phyloP scores from a whole-genome alignment of 352 stramenopile genomes.

The Aphanomyces astaci region DNA sequence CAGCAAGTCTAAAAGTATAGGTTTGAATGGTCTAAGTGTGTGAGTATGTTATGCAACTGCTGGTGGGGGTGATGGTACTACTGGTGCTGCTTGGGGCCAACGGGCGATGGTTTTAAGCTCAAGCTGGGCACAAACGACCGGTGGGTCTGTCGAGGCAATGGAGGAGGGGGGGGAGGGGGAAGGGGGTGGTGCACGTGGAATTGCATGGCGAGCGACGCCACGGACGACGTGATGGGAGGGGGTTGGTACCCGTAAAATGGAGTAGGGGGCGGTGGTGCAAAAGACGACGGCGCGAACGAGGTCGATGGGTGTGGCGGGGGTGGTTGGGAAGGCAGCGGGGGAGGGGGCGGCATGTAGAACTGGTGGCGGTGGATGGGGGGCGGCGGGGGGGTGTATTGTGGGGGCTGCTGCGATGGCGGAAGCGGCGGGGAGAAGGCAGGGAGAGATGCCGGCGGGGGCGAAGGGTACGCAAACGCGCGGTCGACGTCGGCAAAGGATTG shows the following conservation, averaged over 20 bases:
- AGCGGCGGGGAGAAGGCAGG: constrained; percentile 23
- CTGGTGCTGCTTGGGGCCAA: background rate
- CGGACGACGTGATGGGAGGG: constrained; percentile 27
- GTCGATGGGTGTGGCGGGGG: constrained; percentile 25
- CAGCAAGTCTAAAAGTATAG: too few relatives aligned
- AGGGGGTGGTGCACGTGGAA: constrained; percentile 43
- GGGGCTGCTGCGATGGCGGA: constrained; percentile 25
- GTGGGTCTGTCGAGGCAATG: constrained; percentile 26
- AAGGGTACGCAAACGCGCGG: constrained; percentile 15
- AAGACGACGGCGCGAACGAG: constrained; percentile 5
- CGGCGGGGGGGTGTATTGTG: constrained; percentile 40
- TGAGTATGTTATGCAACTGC: constrained; percentile 4
- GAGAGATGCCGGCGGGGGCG: background rate
- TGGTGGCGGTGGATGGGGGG: background rate
- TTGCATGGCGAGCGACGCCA: constrained; percentile 70
- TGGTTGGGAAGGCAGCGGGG: background rate
- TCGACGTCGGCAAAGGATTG: background rate
- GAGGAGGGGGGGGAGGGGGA: constrained; percentile 29
- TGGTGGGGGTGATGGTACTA: background rate
- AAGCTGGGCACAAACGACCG: constrained; percentile 67
- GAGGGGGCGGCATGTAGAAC: constrained; percentile 12
- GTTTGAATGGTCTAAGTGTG: too few relatives aligned
- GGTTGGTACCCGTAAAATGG: constrained; percentile 29
- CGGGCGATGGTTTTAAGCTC: constrained; percentile 39
- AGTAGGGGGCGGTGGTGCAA: constrained; percentile 25